A percentile compares a stretch with the other conserved stretches of the same genome.
Evolutionary conservation across 2,329 filamentous ascomycete genomes (phyloP).

Genomic region (Diaporthe capsici): DNA sequence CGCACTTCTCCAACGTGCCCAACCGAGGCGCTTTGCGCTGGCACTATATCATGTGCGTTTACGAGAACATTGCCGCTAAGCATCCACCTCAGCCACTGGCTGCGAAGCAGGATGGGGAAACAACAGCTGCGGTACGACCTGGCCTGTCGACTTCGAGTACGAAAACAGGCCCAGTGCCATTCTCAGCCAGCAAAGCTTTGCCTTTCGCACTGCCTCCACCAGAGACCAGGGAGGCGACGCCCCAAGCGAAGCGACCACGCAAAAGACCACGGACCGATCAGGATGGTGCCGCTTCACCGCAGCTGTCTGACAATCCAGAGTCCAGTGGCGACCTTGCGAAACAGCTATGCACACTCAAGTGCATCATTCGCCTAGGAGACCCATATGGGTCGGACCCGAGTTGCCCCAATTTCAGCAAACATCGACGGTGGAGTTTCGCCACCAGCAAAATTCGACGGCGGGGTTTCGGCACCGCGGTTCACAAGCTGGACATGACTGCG

Average conservation of each 20-base stretch:
- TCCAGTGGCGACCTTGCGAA: no score
- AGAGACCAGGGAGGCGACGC: no score
- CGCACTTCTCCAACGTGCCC: constrained; percentile 41
- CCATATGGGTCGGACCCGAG: background rate
- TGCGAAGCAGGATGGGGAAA: background rate
- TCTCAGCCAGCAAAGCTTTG: background rate
- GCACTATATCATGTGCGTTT: background rate
- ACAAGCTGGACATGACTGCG: background rate
- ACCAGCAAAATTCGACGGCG: background rate
- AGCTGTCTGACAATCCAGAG: background rate
- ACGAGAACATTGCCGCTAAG: constrained; percentile 6
- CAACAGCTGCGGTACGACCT: background rate
- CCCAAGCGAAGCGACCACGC: background rate
- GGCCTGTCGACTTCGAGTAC: background rate
- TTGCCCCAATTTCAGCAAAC: background rate
- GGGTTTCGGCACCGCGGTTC: background rate
- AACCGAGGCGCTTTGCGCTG: constrained; percentile 10
- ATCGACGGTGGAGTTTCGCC: background rate
- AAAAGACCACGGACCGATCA: background rate
- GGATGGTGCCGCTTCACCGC: background rate
- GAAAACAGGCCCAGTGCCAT: background rate
- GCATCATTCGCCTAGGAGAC: background rate
- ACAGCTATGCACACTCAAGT: background rate
- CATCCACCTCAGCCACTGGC: background rate
- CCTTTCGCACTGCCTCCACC: background rate